phyloP scores from a whole-genome alignment of 495 filamentous ascomycete genomes.

The Chaetomidium leptoderma region DNA sequence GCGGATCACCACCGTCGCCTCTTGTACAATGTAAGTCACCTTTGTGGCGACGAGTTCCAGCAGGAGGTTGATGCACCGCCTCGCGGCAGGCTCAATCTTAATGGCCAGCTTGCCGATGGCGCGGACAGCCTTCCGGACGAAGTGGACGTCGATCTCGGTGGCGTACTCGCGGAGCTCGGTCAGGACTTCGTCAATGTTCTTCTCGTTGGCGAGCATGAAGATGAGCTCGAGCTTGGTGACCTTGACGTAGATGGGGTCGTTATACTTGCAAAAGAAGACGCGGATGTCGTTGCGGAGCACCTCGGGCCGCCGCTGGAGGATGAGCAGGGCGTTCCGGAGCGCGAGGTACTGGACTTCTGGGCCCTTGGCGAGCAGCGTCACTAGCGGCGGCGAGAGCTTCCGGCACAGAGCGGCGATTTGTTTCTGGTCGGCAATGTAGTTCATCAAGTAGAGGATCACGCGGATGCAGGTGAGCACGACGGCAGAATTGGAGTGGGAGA shows the following conservation, averaged over 20 bases:
- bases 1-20: constrained; percentile 98
- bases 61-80: constrained; percentile 84
- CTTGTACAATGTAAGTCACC: constrained; percentile 98
- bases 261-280: constrained; percentile 99
- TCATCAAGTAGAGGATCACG: constrained; percentile 96
- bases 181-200: constrained; percentile 92
- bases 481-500: constrained; percentile 94
- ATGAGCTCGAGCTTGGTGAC: constrained; percentile 98
- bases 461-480: constrained; percentile 94
- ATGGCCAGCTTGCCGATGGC: constrained; percentile 98
- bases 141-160: constrained; percentile 97
- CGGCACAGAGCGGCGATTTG: constrained; percentile 83
- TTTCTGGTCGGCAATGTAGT: constrained; percentile 94
- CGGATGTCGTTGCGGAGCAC: constrained; percentile 94
- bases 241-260: constrained; percentile 99
- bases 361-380: constrained; percentile 92
- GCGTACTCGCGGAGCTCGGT: constrained; percentile 96
- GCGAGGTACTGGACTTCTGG: constrained; percentile 97
- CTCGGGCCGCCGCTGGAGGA: constrained; percentile 88
- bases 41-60: constrained; percentile 96
- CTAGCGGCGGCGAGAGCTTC: constrained; percentile 91
- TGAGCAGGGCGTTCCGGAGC: constrained; percentile 87
- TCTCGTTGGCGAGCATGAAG: constrained; percentile 96
- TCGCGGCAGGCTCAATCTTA: constrained; percentile 93
- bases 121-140: constrained; percentile 94